Evolutionary conservation across 2,329 filamentous ascomycete genomes (phyloP), one percentile per base, ranked within the genome.

Genomic region (Sclerotinia minor): DNA sequence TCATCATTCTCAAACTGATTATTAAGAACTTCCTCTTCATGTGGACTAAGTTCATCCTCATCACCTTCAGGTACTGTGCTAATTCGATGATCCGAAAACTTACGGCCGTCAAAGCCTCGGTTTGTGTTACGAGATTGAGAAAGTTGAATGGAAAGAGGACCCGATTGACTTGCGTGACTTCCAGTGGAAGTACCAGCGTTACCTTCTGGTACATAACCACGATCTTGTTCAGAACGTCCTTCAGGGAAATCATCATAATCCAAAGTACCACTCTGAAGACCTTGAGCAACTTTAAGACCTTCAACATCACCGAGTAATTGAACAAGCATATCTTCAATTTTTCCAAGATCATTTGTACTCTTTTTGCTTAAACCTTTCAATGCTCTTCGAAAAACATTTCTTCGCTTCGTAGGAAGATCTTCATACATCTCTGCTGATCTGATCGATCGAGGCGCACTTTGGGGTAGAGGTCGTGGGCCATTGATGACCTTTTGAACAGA

Each of bases 351-450:
- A 74, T 91, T 94, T 9, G 90, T 89, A 64, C 92, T 94, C 81
- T 95, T 96, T 76, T 90, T 86, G 73, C 92, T 92, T 61, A 99
- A 83, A 3, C 94, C 94, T 77, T 96, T 94, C 61, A 99, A 83
- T n/a, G 95, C 95, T 71, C 94, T 89, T 75, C 90, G 91, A 81
- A 98, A 95, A n/a, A 99, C 86, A 76, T 92, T 97, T 79, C 92
- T 91, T 77, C 92, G 93, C 85, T 97, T 97, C 55, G 85, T 83
- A 29, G 89, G 83, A 29, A 82, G 75, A 67, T 88, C 86, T 50
- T 89, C 86, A 58, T 79, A 74, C 71, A 78, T 75, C 59, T 84
- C 84, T 5, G 83, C 80, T 70, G 86, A 88, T 60, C 73, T 71
- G 24, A 77, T 32, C 80, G 81, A 73, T 75, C 76, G 69, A 82